Base-by-base conservation (phyloP, 352 stramenopile genomes). In the Thraustotheca clavata region DNA sequence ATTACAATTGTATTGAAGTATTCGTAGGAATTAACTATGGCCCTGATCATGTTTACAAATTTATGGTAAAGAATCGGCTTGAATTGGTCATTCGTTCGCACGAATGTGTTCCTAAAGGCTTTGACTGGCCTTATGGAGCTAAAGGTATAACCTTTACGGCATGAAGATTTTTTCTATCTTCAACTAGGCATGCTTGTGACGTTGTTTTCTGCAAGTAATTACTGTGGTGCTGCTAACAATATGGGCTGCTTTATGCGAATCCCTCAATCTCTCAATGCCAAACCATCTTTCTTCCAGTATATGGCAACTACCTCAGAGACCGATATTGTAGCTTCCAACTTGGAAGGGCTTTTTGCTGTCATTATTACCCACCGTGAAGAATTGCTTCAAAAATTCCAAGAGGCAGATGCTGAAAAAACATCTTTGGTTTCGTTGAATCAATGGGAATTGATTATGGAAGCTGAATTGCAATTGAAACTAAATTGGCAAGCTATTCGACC, bases 281-380 rank as follows among this genome's bases (percentile, higher is more conserved):
- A 91, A 61, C 84, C 84, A 9, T 82, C 80, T 4, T 93, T 93
- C 62, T 90, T 93, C 69, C 84, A 93, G 73, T 93, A 91, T 68
- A 93, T 91, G 81, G 84, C 84, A 9, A 91, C 76, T 27, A 76
- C 77, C 14, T 82, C 89, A 67, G 85, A 81, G 60, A 81, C 81
- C 14, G 84, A 94, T 43, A 87, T 91, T 72, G 84, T 70, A 2
- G 72, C 89, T 18, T 86, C 82, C 43, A 94, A 94, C 67, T 62
- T 94, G 33, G 84, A 94, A 59, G 82, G 72, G 46, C 73, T 94
- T n/a, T 91, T 94, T 49, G 88, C 78, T 54, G 73, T 91, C n/a
- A 89, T 94, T 40, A 70, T 91, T 26, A 76, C 89, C 49, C 79
- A 89, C 65, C 71, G 73, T 7, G 77, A 79, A 12, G 82, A 89